phyloP scores from a whole-genome alignment of 164 flowering plant species.

The Vitis rupestris region DNA sequence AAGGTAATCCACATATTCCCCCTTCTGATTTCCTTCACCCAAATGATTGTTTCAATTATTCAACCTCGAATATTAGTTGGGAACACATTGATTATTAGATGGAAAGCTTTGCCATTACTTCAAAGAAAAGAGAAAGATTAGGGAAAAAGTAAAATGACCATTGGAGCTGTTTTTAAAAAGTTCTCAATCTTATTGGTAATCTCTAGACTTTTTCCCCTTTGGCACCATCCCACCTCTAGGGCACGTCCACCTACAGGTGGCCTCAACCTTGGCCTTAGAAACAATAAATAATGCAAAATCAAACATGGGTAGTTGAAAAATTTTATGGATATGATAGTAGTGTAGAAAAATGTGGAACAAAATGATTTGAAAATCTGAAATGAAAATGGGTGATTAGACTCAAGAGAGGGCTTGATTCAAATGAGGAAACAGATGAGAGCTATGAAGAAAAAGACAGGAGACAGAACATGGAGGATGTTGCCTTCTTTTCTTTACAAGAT shows the following conservation, averaged over 20 bases:
- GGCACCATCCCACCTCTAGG: no score
- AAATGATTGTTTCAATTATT: slow-evolving; percentile 11
- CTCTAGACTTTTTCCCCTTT: not conserved
- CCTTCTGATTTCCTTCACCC: slow-evolving; percentile 1
- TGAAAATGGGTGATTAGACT: not conserved
- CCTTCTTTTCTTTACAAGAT: slow-evolving; percentile 15
- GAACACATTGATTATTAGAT: slow-evolving; percentile 9
- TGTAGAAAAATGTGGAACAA: not conserved
- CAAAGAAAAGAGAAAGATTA: not conserved
- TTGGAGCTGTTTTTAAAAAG: slow-evolving; percentile 6
- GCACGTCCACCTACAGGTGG: no score
- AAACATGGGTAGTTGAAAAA: no score
- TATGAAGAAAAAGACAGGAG: slow-evolving; percentile 9
- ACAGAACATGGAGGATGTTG: slow-evolving; percentile 22
- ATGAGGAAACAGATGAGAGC: not conserved
- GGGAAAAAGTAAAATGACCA: not conserved
- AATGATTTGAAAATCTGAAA: not conserved
- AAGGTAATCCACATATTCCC: not conserved
- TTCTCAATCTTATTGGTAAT: slow-evolving; percentile 1
- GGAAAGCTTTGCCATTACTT: slow-evolving; percentile 11
- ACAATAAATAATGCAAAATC: no score
- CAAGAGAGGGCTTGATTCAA: not conserved
- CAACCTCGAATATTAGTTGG: not conserved
- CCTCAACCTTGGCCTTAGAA: no score
- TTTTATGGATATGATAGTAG: no score